Percentiles rank a stretch among this genome's conserved stretches.
Evolutionary conservation across 495 filamentous ascomycete genomes (phyloP).

Genomic region (Niebla homalea): DNA sequence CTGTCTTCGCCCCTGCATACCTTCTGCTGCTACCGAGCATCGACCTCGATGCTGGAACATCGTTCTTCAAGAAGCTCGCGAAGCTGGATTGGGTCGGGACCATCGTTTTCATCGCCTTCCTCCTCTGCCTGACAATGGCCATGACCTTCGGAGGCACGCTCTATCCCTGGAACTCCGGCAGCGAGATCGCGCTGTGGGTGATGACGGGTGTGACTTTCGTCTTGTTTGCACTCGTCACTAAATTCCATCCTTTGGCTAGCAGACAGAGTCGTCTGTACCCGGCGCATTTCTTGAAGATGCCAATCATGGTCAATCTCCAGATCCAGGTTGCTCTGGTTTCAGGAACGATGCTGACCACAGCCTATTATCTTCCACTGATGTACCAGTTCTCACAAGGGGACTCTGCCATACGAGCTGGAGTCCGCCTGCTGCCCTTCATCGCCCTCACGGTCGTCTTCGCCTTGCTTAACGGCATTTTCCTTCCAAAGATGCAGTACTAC

Average conservation of each 20-base stretch:
- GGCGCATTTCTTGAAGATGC: neutral
- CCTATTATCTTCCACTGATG: conserved; percentile 2
- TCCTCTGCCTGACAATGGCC: conserved; percentile 34
- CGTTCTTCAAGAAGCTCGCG: neutral
- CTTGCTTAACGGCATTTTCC: conserved; percentile 37
- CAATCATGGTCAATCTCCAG: conserved; percentile 9
- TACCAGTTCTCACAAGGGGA: conserved; percentile 24
- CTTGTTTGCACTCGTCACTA: conserved; percentile 12
- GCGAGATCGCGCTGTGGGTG: conserved; percentile 37
- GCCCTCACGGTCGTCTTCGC: conserved; percentile 33
- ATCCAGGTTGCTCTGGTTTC: neutral
- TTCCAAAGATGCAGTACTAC: conserved; percentile 40
- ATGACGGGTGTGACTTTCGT: conserved; percentile 33
- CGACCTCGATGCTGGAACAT: conserved; percentile 26
- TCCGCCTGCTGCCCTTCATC: conserved; percentile 47
- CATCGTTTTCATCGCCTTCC: conserved; percentile 27
- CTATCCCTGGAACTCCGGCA: conserved; percentile 26
- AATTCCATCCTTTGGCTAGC: conserved; percentile 3
- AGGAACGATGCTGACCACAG: neutral
- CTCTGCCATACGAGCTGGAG: conserved; percentile 32
- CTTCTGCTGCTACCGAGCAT: conserved; percentile 38
- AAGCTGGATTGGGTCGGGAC: conserved; percentile 23
- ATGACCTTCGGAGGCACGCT: conserved; percentile 27
- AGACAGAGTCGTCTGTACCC: neutral
- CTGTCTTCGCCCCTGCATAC: conserved; percentile 37